Evolutionary conservation across 2,329 filamentous ascomycete species (phyloP).

Genomic region (Beauveria sp.): DNA sequence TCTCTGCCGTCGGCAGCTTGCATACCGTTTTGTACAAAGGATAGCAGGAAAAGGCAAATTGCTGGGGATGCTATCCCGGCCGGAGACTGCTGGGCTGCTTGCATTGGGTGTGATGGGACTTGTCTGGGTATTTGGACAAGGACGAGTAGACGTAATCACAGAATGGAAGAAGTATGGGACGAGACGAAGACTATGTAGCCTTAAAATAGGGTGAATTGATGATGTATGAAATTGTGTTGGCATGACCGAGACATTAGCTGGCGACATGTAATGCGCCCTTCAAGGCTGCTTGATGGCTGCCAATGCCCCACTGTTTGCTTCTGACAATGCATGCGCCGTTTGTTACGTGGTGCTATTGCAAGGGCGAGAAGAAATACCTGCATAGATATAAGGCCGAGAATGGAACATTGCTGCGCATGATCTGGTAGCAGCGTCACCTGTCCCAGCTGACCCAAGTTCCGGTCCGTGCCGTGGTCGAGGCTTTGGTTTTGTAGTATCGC

Average conservation of each 20-base stretch:
- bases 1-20: slow-evolving; percentile 1
- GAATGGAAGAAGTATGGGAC: neutral
- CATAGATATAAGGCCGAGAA: neutral
- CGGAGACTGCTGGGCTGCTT: neutral
- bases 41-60: neutral
- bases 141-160: neutral
- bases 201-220: slow-evolving; percentile 8
- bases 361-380: neutral
- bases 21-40: neutral
- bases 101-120: slow-evolving; percentile 2
- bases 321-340: neutral
- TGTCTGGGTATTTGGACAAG: neutral
- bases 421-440: neutral
- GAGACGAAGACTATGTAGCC: neutral
- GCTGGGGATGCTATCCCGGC: neutral
- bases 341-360: neutral
- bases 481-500: neutral
- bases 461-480: neutral
- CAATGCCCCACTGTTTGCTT: neutral
- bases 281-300: neutral
- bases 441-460: neutral
- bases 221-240: neutral
- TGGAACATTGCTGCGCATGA: neutral
- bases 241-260: neutral
- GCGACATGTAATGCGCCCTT: neutral